These are phyloP conservation scores for Phylloporus sp. DNA, from an alignment of 768 basidiomycete genomes.

Conservation along the genomic window DNA sequence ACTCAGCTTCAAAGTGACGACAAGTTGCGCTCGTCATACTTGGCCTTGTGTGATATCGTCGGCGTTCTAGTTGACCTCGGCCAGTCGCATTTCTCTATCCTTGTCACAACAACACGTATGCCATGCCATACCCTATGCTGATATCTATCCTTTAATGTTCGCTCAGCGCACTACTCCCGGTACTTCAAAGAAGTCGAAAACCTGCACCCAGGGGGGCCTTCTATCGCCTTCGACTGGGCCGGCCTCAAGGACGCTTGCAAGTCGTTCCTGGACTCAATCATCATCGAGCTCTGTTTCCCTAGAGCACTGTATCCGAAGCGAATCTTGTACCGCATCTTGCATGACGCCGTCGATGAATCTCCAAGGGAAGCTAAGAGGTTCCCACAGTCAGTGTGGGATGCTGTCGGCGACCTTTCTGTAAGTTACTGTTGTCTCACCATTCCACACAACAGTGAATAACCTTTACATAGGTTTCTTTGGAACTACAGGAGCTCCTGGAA, in stretches of 20 bases:
- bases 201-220: conserved; percentile 40
- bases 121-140: conserved; percentile 1
- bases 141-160: conserved; percentile 3
- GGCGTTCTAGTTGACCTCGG: conserved; percentile 52
- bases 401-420: conserved; percentile 78
- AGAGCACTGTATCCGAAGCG: conserved; percentile 59
- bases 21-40: conserved; percentile 51
- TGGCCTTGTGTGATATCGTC: conserved; percentile 62
- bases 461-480: conserved; percentile 49
- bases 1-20: conserved; percentile 47
- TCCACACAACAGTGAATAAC: not conserved
- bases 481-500: conserved; percentile 63
- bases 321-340: conserved; percentile 61
- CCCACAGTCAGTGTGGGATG: conserved; percentile 75
- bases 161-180: conserved; percentile 61
- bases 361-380: conserved; percentile 72
- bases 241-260: conserved; percentile 58
- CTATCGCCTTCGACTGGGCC: conserved; percentile 61
- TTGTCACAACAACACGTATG: conserved; percentile 70
- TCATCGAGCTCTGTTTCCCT: conserved; percentile 79
- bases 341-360: conserved; percentile 67
- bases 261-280: conserved; percentile 79
- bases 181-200: conserved; percentile 55
- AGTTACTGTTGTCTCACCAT: conserved; percentile 24
- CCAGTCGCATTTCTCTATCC: conserved; percentile 61